phyloP scores from a whole-genome alignment of 306 rosid genomes.

The Inga laurina region DNA sequence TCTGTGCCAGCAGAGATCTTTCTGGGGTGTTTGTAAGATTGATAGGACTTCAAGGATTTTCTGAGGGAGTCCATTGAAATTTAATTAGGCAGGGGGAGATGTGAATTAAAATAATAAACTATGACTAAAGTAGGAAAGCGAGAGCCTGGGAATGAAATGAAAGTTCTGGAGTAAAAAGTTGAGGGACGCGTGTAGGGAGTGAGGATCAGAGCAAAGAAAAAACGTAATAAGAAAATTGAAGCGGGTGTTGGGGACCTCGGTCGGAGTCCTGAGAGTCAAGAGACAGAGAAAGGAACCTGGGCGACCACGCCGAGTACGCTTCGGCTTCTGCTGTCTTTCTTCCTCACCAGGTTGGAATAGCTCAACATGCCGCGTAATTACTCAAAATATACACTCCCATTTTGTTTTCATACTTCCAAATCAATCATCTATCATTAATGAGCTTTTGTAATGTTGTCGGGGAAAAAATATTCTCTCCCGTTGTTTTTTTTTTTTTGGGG shows the following conservation, averaged over 20 bases:
- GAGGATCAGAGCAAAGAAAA: background rate
- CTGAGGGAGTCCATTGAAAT: conserved; percentile 56
- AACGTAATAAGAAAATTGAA: conserved; percentile 9
- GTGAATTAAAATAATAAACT: background rate
- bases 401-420: background rate
- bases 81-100: background rate
- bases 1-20: conserved; percentile 41
- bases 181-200: background rate
- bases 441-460: too few relatives aligned
- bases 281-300: background rate
- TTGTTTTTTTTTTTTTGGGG: too few relatives aligned
- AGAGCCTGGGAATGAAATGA: background rate
- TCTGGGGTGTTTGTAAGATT: conserved; percentile 39
- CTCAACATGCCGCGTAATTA: background rate
- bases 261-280: background rate
- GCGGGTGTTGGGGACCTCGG: background rate
- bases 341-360: background rate
- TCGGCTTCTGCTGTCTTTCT: background rate
- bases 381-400: background rate
- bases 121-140: background rate
- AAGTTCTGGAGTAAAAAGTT: background rate
- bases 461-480: too few relatives aligned
- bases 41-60: conserved; percentile 62
- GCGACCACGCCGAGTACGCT: background rate
- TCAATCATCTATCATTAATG: background rate